A percentile compares a stretch with the other conserved stretches of the same genome.
phyloP scores from a whole-genome alignment of 345 rosid species.

The Murraya koenigii region DNA sequence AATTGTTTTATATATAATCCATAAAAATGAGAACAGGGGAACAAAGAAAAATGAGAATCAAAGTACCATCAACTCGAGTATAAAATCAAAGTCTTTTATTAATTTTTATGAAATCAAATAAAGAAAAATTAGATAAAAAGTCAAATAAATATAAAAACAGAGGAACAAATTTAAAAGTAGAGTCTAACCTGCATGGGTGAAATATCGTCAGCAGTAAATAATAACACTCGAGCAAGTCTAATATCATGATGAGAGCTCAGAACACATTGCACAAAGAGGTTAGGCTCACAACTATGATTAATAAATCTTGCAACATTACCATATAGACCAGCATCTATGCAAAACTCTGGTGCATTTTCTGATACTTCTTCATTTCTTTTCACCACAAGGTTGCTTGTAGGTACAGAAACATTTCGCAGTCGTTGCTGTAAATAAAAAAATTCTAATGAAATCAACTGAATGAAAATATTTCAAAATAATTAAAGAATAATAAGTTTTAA shows the following conservation, averaged over 20 bases:
- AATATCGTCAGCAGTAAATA: constrained; percentile 58
- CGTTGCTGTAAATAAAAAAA: constrained; percentile 42
- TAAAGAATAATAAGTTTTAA: background rate
- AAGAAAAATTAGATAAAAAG: background rate
- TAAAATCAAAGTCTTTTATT: background rate
- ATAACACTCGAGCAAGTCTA: constrained; percentile 48
- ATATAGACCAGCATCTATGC: constrained; percentile 49
- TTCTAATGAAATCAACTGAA: background rate
- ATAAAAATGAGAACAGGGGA: no score
- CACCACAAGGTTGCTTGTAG: constrained; percentile 15
- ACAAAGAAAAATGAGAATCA: no score
- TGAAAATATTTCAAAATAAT: background rate
- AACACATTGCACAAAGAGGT: constrained; percentile 58
- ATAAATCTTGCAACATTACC: constrained; percentile 59
- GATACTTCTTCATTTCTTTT: constrained; percentile 23
- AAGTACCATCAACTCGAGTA: background rate
- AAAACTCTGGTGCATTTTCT: constrained; percentile 46
- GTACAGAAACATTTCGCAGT: constrained; percentile 29
- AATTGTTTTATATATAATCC: no score
- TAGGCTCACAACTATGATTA: constrained; percentile 59
- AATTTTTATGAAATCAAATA: background rate
- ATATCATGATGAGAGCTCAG: constrained; percentile 49
- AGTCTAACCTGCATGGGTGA: constrained; percentile 46
- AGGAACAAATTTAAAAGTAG: background rate
- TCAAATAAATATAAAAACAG: background rate